Evolutionary conservation across 169 alveolate species (phyloP).

Genomic region (Plasmodium cynomolgi): DNA sequence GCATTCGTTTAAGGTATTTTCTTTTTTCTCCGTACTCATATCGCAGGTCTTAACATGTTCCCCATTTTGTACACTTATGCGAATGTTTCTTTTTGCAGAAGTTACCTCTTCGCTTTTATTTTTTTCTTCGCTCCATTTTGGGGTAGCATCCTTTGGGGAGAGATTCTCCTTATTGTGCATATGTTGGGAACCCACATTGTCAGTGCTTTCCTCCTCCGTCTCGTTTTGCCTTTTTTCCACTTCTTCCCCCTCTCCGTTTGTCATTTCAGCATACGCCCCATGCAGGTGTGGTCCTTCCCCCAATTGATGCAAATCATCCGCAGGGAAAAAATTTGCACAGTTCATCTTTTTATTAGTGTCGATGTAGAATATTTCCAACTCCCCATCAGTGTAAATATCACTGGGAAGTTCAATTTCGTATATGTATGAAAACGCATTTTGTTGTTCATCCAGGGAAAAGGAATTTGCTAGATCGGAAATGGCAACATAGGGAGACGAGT

Average conservation of each 20-base stretch:
- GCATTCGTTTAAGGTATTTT: not conserved
- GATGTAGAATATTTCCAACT: conserved; percentile 38
- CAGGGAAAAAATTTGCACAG: conserved; percentile 23
- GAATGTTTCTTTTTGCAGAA: not conserved
- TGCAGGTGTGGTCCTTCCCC: conserved; percentile 1
- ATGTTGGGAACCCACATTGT: not conserved
- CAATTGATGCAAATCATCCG: not conserved
- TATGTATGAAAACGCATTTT: conserved; percentile 20
- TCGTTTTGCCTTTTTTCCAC: not conserved
- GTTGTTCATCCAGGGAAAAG: conserved; percentile 1
- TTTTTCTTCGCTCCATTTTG: not conserved
- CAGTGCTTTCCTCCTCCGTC: not conserved
- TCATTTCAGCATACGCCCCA: not conserved
- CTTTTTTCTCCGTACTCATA: not conserved
- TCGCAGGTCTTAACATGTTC: not conserved
- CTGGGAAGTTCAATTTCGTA: conserved; percentile 28
- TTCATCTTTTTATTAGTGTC: conserved; percentile 26
- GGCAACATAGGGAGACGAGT: not conserved
- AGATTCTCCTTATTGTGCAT: not conserved
- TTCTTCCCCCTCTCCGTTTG: not conserved
- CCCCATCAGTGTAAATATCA: conserved; percentile 40
- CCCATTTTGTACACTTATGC: not conserved
- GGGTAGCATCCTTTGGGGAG: not conserved
- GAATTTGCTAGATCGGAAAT: not conserved
- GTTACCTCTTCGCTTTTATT: not conserved